Evolutionary conservation across 1,284 basidiomycete species (phyloP).

Genomic region (Tylopilus sp.): DNA sequence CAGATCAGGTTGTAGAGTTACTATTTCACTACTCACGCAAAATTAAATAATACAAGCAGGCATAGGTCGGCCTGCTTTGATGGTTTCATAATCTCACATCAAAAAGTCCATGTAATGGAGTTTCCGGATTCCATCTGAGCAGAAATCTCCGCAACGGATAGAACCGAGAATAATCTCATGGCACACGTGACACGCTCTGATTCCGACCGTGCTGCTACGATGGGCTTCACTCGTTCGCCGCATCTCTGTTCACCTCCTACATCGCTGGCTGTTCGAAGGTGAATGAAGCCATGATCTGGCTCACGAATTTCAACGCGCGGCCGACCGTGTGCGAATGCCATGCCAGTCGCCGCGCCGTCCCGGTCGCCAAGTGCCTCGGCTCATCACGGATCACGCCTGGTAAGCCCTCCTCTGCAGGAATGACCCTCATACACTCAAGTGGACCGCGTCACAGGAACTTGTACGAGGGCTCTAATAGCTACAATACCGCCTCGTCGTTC

Average conservation of each 20-base stretch:
- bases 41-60: too few species aligned
- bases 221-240: background rate
- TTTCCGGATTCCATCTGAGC: too few species aligned
- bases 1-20: too few species aligned
- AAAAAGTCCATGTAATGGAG: too few species aligned
- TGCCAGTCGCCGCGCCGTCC: slow-evolving; percentile 58
- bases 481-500: slow-evolving; percentile 74
- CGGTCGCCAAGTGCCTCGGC: slow-evolving; percentile 55
- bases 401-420: slow-evolving; percentile 25
- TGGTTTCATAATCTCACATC: too few species aligned
- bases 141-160: too few species aligned
- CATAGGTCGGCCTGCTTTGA: too few species aligned
- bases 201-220: background rate
- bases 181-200: too few species aligned
- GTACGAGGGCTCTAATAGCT: slow-evolving; percentile 67
- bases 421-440: background rate
- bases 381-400: slow-evolving; percentile 65
- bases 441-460: slow-evolving; percentile 56
- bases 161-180: too few species aligned
- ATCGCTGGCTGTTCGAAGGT: slow-evolving; percentile 60
- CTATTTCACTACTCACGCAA: too few species aligned
- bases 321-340: slow-evolving; percentile 66
- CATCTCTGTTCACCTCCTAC: slow-evolving; percentile 63
- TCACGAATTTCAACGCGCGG: slow-evolving; percentile 66
- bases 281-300: slow-evolving; percentile 78